Base-by-base conservation (phyloP, 441 rosid genomes). In the Arabidopsis lyrata region DNA sequence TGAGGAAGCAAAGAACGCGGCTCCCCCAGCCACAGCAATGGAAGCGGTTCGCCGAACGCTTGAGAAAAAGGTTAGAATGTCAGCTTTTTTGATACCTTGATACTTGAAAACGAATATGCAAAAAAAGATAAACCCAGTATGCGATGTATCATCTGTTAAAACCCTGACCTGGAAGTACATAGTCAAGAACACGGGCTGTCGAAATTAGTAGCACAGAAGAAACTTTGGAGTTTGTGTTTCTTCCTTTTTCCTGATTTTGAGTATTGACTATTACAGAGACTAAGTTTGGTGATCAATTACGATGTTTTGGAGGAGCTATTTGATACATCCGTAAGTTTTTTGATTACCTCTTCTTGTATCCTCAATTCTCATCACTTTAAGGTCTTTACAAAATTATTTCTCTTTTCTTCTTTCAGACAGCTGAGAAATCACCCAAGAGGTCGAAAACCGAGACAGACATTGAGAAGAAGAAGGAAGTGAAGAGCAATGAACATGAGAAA, bases 11-110 rank as follows among this genome's bases (percentile, higher is more conserved):
- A 92, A 77, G 80, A 87, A 79, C 66, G 62, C 71, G 2, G 77
- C 77, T 67, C 93, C 95, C 64, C 83, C 94, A 24, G 82, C 86
- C 64, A 88, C 89, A 72, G 88, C 96, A 68, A 58, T 81, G 57
- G 94, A 89, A 83, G 94, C 96, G 42, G 81, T 88, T 63, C 86
- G 73, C 6, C 83, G 76, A 72, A 87, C 87, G 83, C 88, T 93
- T 55, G 72, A 76, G 22, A 90, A 67, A 78, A 94, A 90, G 96
- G 97, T 49, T 12, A 15, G 10, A 35, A 35, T 29, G 31, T 29
- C 31, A 29, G 31, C 31, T 29, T 29, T 4, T 29, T 29, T 29
- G 31, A 29, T 29, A 29, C 31, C 31, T 29, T 29, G 31, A 29
- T 29, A 29, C 31, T 29, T 29, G 31, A 29, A 29, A 29, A 29